A percentile compares a stretch with the other conserved stretches of the same genome.
Evolutionary conservation across 495 filamentous ascomycete genomes (phyloP).

Genomic region (Tuber indicum): DNA sequence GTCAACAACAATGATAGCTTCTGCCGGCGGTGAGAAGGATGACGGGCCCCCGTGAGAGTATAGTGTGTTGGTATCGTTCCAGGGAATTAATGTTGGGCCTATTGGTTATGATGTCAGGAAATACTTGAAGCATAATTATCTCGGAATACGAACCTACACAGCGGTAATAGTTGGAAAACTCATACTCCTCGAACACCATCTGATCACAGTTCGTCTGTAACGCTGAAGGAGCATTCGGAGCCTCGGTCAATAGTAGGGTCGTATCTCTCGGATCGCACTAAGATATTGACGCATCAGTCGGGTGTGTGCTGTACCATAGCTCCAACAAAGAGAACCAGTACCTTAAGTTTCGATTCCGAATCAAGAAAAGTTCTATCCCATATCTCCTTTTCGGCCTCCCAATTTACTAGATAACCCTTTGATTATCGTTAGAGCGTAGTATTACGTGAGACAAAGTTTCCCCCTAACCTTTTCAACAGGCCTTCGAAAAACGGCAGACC

Average conservation of each 20-base stretch:
- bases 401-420: conserved; percentile 81
- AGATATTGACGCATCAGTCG: neutral
- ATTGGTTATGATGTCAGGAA: conserved; percentile 28
- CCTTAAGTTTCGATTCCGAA: conserved; percentile 55
- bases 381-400: conserved; percentile 92
- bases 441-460: neutral
- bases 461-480: conserved; percentile 68
- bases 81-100: conserved; percentile 73
- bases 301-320: conserved; percentile 11
- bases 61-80: conserved; percentile 65
- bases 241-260: conserved; percentile 76
- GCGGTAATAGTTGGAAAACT: conserved; percentile 79
- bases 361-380: conserved; percentile 91
- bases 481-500: conserved; percentile 76
- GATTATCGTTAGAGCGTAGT: conserved; percentile 5
- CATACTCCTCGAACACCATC: conserved; percentile 96
- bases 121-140: conserved; percentile 8
- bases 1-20: conserved; percentile 82
- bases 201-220: conserved; percentile 89
- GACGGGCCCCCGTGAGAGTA: conserved; percentile 48
- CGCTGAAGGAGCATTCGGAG: conserved; percentile 73
- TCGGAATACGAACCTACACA: conserved; percentile 55
- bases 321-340: neutral
- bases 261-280: conserved; percentile 72
- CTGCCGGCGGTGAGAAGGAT: conserved; percentile 55